These are phyloP conservation scores for Xylariaceae sp. DNA, from an alignment of 2,329 filamentous ascomycete genomes.

Conservation along the genomic window DNA sequence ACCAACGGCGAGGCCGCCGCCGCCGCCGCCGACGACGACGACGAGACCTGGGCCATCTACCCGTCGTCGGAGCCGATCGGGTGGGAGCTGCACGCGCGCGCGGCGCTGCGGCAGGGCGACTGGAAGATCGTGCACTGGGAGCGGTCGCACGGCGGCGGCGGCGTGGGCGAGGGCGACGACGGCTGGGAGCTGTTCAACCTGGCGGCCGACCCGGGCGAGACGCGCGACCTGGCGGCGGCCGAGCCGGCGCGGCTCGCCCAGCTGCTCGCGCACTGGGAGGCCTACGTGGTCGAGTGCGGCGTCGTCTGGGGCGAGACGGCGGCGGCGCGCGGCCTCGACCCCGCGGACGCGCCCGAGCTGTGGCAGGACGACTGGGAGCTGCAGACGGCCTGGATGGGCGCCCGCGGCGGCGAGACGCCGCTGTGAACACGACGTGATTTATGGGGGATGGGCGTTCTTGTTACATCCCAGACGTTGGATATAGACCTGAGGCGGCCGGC, in stretches of 20 bases:
- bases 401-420: neutral
- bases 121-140: slow-evolving; percentile 4
- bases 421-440: no score
- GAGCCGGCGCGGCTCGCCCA: neutral
- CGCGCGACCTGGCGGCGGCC: slow-evolving; percentile 1
- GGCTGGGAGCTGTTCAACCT: slow-evolving; percentile 7
- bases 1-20: no score
- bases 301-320: neutral
- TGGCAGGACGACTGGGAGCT: neutral
- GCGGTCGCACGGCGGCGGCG: slow-evolving; percentile 1
- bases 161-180: slow-evolving; percentile 1
- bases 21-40: neutral
- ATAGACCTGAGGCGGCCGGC: no score
- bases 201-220: slow-evolving; percentile 5
- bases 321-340: neutral
- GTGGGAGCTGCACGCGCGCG: slow-evolving; percentile 15
- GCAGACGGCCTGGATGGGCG: neutral
- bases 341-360: neutral
- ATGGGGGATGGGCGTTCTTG: no score
- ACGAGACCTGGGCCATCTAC: slow-evolving; percentile 1
- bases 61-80: neutral
- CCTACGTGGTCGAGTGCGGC: slow-evolving; percentile 15
- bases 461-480: no score
- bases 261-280: slow-evolving; percentile 1
- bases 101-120: slow-evolving; percentile 3